Evolutionary conservation across 73 alveolate genomes (phyloP).

Genomic region (Paramecium sexaurelia): DNA sequence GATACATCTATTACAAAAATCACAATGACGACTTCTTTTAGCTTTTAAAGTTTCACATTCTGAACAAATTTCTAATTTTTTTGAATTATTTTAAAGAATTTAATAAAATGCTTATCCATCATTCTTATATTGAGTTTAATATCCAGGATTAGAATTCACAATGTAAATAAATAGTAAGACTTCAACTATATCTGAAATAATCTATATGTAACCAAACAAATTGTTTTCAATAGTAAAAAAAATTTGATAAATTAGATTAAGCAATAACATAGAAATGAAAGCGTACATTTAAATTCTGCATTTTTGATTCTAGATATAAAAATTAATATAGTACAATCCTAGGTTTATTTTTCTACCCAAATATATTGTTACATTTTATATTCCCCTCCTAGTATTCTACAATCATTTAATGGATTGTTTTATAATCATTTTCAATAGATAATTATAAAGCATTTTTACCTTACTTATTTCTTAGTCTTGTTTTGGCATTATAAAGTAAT

Average conservation of each 20-base stretch:
- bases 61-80: neutral
- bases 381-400: neutral
- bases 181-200: neutral
- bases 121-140: neutral
- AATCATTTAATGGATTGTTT: neutral
- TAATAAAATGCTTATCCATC: neutral
- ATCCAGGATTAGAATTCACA: constrained; percentile 37
- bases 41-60: constrained; percentile 20
- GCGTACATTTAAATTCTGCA: neutral
- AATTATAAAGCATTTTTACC: neutral
- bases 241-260: neutral
- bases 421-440: neutral
- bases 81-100: neutral
- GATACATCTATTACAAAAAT: constrained; percentile 62
- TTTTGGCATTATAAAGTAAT: constrained; percentile 18
- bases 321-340: neutral
- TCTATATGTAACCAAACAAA: neutral
- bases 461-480: neutral
- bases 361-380: neutral
- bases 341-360: neutral
- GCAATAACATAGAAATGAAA: neutral
- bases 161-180: neutral
- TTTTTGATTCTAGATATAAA: neutral
- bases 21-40: constrained; percentile 63
- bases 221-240: neutral